A percentile compares a stretch with the other conserved stretches of the same genome.
These are phyloP conservation scores for Papiliotrema flavescens DNA, from an alignment of 1,284 basidiomycete genomes.

Conservation along the genomic window DNA sequence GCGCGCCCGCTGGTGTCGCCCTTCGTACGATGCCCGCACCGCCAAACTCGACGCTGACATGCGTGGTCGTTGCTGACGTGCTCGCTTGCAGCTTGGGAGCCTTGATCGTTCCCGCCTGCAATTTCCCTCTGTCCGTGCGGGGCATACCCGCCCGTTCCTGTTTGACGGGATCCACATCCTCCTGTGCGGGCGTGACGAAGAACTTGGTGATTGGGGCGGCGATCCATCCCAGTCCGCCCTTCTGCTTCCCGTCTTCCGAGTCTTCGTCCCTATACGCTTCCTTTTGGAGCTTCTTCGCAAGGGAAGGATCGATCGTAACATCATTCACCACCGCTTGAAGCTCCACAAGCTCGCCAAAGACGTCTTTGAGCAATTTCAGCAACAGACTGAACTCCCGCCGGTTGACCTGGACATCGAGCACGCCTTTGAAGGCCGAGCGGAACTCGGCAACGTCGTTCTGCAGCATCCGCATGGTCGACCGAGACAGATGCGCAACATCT, in stretches of 20 bases:
- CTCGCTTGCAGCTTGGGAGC: constrained; percentile 74
- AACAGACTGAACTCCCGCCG: constrained; percentile 78
- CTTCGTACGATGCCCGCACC: constrained; percentile 65
- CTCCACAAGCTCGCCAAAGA: constrained; percentile 77
- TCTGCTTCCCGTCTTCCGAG: constrained; percentile 42
- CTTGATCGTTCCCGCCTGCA: constrained; percentile 43
- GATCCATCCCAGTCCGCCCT: constrained; percentile 62
- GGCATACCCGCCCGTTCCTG: not conserved
- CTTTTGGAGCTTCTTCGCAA: constrained; percentile 64
- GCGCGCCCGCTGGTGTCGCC: constrained; percentile 57
- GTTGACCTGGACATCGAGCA: constrained; percentile 63
- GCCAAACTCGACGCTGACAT: constrained; percentile 90
- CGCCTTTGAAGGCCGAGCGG: constrained; percentile 66
- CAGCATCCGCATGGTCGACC: constrained; percentile 73
- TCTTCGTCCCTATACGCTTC: constrained; percentile 58
- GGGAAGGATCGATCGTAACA: constrained; percentile 78
- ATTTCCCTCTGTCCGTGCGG: constrained; percentile 19
- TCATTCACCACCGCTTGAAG: constrained; percentile 83
- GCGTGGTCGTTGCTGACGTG: constrained; percentile 76
- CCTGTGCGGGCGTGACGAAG: constrained; percentile 38
- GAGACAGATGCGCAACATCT: constrained; percentile 83
- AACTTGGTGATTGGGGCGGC: constrained; percentile 53
- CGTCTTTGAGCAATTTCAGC: constrained; percentile 80
- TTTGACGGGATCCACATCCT: not conserved
- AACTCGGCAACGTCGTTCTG: constrained; percentile 67